These are phyloP conservation scores for Pythium biforme DNA, from an alignment of 352 stramenopile genomes.

Conservation along the genomic window DNA sequence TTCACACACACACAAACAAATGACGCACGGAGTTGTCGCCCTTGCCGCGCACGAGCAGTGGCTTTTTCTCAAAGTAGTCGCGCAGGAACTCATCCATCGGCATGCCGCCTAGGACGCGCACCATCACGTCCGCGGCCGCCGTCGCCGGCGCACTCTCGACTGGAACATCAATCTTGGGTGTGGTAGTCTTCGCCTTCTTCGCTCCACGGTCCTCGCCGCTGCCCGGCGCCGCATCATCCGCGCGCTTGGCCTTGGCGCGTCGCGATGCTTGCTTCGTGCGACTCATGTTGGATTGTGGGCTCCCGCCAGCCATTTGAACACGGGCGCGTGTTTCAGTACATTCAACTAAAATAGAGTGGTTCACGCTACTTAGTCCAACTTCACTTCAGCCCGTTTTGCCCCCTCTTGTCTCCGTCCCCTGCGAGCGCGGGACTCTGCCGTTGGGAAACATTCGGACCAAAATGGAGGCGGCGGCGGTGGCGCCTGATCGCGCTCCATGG, in stretches of 20 bases:
- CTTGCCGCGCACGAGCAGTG: conserved; percentile 57
- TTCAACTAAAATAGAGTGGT: conserved; percentile 12
- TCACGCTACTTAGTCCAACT: conserved; percentile 1
- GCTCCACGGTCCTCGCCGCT: conserved; percentile 6
- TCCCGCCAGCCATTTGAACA: neutral
- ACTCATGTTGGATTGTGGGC: conserved; percentile 34
- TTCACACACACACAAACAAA: neutral
- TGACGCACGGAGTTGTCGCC: conserved; percentile 38
- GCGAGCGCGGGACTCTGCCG: neutral
- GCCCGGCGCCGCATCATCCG: conserved; percentile 17
- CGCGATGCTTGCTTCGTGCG: conserved; percentile 46
- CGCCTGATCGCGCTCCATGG: neutral
- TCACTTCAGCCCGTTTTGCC: conserved; percentile 15
- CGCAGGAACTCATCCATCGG: conserved; percentile 53
- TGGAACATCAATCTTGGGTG: neutral
- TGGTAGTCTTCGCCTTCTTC: conserved; percentile 46
- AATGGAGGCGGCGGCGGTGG: conserved; percentile 5
- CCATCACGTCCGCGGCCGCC: conserved; percentile 23
- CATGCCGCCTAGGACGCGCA: conserved; percentile 65
- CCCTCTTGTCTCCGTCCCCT: conserved; percentile 2
- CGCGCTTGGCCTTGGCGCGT: conserved; percentile 38
- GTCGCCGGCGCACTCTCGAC: neutral
- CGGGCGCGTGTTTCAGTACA: neutral
- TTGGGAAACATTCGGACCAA: conserved; percentile 16
- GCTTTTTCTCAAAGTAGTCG: conserved; percentile 87